Evolutionary conservation across 176 grass and related monocot genomes (phyloP).

Genomic region (Eragrostis curvula): DNA sequence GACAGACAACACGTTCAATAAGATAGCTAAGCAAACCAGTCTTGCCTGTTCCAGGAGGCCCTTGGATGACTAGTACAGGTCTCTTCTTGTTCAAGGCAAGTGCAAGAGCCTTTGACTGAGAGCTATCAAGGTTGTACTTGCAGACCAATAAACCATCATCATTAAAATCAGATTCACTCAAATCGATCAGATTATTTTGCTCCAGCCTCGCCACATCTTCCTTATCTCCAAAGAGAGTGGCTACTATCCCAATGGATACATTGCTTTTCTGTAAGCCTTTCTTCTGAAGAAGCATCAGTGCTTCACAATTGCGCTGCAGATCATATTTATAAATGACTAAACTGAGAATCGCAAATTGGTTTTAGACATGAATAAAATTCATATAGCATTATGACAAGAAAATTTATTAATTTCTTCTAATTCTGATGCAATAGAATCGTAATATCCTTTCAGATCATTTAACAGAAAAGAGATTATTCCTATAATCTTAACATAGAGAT

Average conservation of each 20-base stretch:
- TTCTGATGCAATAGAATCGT: background rate
- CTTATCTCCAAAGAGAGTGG: conserved; percentile 81
- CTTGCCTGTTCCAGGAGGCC: conserved; percentile 90
- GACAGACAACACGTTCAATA: conserved; percentile 64
- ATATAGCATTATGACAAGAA: conserved; percentile 11
- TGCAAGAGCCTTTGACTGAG: conserved; percentile 64
- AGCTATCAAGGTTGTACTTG: conserved; percentile 63
- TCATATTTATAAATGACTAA: conserved; percentile 29
- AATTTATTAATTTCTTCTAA: conserved; percentile 1
- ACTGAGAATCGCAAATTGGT: background rate
- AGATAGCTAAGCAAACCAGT: conserved; percentile 80
- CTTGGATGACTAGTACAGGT: conserved; percentile 76
- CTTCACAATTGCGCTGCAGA: conserved; percentile 90
- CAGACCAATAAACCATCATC: conserved; percentile 32
- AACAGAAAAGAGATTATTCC: background rate
- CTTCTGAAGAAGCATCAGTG: conserved; percentile 83
- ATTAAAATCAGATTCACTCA: conserved; percentile 42
- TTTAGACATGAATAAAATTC: conserved; percentile 6
- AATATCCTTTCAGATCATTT: background rate
- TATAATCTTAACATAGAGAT: background rate
- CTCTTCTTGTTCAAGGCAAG: conserved; percentile 83
- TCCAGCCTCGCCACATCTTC: conserved; percentile 71
- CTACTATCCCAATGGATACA: conserved; percentile 74
- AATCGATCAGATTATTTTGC: conserved; percentile 65
- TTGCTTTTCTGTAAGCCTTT: conserved; percentile 85